Base-by-base conservation (phyloP, 169 alveolate genomes). In the Miamiensis avidus region DNA sequence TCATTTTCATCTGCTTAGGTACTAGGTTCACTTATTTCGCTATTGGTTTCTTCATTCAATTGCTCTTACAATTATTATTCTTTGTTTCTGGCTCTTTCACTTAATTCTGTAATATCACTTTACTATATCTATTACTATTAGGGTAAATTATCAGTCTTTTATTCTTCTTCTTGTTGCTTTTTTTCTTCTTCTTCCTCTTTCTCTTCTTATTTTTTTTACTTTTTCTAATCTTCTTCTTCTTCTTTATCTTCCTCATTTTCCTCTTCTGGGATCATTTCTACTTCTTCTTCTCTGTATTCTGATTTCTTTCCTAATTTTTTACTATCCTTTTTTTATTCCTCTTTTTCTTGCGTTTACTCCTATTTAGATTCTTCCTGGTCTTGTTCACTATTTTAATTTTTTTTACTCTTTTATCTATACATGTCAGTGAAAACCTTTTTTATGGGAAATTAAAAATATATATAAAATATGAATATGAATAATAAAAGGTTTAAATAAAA, bases 221-320 rank as follows among this genome's bases (percentile, higher is more conserved):
- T 76, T 34, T 83, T 64, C 29, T 34, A 65, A 29, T 75, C 31
- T 83, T 83, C 82, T 34, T 75, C 90, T 75, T 85, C 82, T 65
- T 86, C 83, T 33, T 83, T 69, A 49, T 84, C 75, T 27, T 78
- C 49, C 65, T 86, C 79, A 33, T 74, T 64, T 34, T 86, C 65
- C 72, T 76, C 32, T 31, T 76, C 33, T n/a, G 0, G 76, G 65
- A 81, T 75, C 82, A 75, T 83, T 69, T 29, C 26, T 75, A 31
- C 65, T 0, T 79, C 29, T 86, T 81, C 82, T 76, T 87, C 78
- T 76, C 78, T 69, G 28, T 81, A 81, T 65, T 72, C 75, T 27
- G 77, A 79, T 85, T 89, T 65, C 49, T 84, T 87, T 28, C 81
- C 75, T 65, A 87, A 75, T 87, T 87, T 82, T 29, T 87, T 33